Conservation (phyloP, 2,329 filamentous ascomycete species). For the Chaetothyriales sp. region DNA sequence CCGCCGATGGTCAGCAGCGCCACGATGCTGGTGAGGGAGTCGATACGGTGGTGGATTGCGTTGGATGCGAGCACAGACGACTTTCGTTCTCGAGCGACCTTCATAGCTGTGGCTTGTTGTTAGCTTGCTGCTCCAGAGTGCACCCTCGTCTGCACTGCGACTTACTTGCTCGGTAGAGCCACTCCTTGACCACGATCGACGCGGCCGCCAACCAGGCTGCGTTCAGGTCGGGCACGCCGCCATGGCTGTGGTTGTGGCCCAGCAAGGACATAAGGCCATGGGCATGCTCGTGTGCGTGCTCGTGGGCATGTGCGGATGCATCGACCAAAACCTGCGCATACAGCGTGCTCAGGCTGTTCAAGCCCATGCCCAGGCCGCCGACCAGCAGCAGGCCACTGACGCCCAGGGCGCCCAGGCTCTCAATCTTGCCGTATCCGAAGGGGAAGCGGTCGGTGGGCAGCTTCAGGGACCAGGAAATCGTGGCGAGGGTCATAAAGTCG, state of each 20-base stretch:
- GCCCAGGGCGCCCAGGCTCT: slow-evolving; percentile 82
- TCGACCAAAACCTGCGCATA: slow-evolving; percentile 61
- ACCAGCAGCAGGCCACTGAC: slow-evolving; percentile 82
- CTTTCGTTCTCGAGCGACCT: slow-evolving; percentile 82
- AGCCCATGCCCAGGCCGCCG: slow-evolving; percentile 84
- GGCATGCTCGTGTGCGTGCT: slow-evolving; percentile 23
- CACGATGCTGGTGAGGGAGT: slow-evolving; percentile 88
- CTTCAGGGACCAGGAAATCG: slow-evolving; percentile 82
- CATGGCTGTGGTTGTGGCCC: slow-evolving; percentile 50
- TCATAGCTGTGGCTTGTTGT: slow-evolving; percentile 52
- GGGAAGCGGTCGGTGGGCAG: slow-evolving; percentile 74
- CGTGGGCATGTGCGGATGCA: slow-evolving; percentile 40
- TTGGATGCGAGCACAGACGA: slow-evolving; percentile 93
- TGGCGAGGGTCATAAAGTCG: slow-evolving; percentile 83
- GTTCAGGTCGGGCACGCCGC: slow-evolving; percentile 65
- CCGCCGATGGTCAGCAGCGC: slow-evolving; percentile 78
- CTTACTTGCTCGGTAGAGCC: slow-evolving; percentile 91
- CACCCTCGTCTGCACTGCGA: slow-evolving; percentile 15
- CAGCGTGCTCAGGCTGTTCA: slow-evolving; percentile 54
- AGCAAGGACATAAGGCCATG: slow-evolving; percentile 37
- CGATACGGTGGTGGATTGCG: slow-evolving; percentile 87
- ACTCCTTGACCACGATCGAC: slow-evolving; percentile 87
- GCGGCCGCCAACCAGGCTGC: slow-evolving; percentile 87
- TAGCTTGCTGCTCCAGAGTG: slow-evolving; percentile 6
- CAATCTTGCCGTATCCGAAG: slow-evolving; percentile 90